Evolutionary conservation across 768 basidiomycete species (phyloP).

Genomic region (Neoboletus magnificus): DNA sequence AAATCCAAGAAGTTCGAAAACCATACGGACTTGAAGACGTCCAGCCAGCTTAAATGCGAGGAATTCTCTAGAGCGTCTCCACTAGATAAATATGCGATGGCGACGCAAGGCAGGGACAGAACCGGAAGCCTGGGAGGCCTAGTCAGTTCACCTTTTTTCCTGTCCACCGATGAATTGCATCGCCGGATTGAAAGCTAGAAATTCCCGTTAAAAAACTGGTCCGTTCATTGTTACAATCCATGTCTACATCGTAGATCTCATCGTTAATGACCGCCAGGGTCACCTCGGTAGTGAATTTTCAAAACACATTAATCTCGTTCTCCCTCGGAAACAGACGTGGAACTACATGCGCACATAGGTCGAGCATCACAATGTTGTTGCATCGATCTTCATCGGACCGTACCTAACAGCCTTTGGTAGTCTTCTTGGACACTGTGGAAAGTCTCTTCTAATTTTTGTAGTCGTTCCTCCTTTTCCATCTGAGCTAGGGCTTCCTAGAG

Average conservation of each 20-base stretch:
- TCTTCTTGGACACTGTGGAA: conserved; percentile 84
- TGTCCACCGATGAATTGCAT: background rate
- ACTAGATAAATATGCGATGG: background rate
- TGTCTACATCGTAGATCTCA: background rate
- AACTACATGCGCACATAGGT: conserved; percentile 1
- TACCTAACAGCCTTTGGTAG: conserved; percentile 74
- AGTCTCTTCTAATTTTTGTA: conserved; percentile 90
- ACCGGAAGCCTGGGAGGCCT: too few relatives aligned
- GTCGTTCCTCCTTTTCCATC: conserved; percentile 80
- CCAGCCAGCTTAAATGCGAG: background rate
- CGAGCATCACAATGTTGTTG: conserved; percentile 5
- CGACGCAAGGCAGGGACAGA: background rate
- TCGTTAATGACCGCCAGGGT: background rate
- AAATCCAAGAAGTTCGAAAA: background rate
- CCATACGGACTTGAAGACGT: background rate
- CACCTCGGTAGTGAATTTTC: too few relatives aligned
- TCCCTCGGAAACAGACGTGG: background rate
- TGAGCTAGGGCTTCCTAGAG: conserved; percentile 81
- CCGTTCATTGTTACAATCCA: background rate
- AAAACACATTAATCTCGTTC: conserved; percentile 11
- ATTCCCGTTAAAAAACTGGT: background rate
- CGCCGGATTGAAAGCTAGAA: background rate
- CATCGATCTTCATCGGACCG: conserved; percentile 31
- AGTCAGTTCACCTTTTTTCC: background rate
- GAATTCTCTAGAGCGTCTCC: background rate